Evolutionary conservation across 176 grass and related monocot species (phyloP), one percentile per base, ranked within the genome.

Genomic region (Juncus effusus): DNA sequence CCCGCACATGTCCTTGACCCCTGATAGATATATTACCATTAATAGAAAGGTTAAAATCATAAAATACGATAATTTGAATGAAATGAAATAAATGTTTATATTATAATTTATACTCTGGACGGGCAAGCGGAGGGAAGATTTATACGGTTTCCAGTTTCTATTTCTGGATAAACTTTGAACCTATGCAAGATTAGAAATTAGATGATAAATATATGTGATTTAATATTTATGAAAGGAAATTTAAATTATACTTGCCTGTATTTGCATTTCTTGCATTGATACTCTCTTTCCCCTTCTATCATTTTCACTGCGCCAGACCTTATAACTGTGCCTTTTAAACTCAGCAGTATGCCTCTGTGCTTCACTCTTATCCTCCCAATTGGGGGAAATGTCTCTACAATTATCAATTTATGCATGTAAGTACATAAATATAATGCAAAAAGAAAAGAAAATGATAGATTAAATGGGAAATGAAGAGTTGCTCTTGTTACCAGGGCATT

Each of bases 291-390:
- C 4, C 81, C 84, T 68, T 97, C 93, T 2, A 91, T 97, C 93
- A 97, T 89, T 76, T 92, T 97, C 59, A 86, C 80, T 9, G 85
- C 67, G 13, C 85, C 88, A 28, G 88, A 89, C 40, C 85, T 81
- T 52, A 92, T 89, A 42, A 97, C 82, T 7, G 88, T 97, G 50
- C 93, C 88, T 64, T 92, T 92, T 42, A 97, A 16, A 14, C 87
- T 84, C 62, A 97, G 73, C 50, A 97, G 76, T 39, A 74, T 82
- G 44, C 76, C 69, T 54, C 78, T 84, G 73, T 97, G 88, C n/a
- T 89, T 92, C 36, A 89, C 88, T 68, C 88, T 86, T 9, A 92
- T 73, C 75, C 67, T 91, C 63, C 93, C 93, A 55, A 97, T 97
- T 61, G 72, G 81, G 14, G 88, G 88, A 38, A 73, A 92, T 0